phyloP scores from a whole-genome alignment of 768 basidiomycete genomes.

The Mycena rosella region DNA sequence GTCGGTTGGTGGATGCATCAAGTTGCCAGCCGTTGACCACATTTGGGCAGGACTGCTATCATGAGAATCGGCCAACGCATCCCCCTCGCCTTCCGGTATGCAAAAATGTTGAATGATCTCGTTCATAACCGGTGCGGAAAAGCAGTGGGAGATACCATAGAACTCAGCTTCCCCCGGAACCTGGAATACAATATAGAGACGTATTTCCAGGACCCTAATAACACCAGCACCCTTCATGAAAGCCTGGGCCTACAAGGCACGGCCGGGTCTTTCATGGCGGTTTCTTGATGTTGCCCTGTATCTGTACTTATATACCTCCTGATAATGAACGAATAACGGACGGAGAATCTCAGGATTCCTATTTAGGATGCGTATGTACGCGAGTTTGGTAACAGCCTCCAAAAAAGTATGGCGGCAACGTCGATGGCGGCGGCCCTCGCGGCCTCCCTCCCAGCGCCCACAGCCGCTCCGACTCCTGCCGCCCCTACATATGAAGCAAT shows the following conservation, averaged over 20 bases:
- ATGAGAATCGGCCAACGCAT: constrained; percentile 74
- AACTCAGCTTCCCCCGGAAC: constrained; percentile 28
- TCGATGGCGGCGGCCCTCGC: constrained; percentile 96
- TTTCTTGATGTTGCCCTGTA: constrained; percentile 24
- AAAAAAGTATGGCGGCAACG: constrained; percentile 69
- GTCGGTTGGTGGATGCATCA: constrained; percentile 41
- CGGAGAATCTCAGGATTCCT: not conserved
- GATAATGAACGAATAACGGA: not conserved
- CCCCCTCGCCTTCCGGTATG: constrained; percentile 73
- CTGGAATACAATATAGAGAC: constrained; percentile 20
- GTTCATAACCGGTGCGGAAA: constrained; percentile 54
- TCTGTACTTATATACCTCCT: not conserved
- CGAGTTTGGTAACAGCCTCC: constrained; percentile 14
- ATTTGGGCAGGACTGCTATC: constrained; percentile 63
- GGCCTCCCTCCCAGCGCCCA: constrained; percentile 80
- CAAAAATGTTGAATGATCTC: constrained; percentile 67
- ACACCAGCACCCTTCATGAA: constrained; percentile 21
- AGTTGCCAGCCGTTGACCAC: constrained; percentile 12
- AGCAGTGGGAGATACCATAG: not conserved
- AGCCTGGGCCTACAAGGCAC: constrained; percentile 29
- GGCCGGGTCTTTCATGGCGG: constrained; percentile 14
- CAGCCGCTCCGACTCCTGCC: constrained; percentile 69
- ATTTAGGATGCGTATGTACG: not conserved
- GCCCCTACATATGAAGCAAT: constrained; percentile 86
- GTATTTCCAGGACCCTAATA: constrained; percentile 4